Conservation (phyloP, 305 asterid genomes). For the Fraxinus greggii region DNA sequence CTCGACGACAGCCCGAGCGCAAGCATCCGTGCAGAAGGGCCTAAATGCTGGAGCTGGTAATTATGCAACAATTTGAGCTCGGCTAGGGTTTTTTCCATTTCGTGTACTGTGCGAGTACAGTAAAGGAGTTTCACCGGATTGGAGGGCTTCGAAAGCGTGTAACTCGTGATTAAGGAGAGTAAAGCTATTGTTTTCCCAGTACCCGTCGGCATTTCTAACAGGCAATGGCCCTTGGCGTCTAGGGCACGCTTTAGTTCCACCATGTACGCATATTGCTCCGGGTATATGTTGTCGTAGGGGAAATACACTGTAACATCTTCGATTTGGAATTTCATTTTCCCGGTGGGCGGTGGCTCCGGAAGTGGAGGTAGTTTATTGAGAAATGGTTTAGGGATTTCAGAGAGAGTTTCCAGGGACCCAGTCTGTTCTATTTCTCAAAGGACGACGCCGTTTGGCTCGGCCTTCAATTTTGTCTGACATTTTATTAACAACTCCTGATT, state of each 20-base stretch:
- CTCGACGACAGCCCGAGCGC: conserved; percentile 91
- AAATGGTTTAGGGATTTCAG: background rate
- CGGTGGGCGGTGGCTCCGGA: conserved; percentile 15
- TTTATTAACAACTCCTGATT: background rate
- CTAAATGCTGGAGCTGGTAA: conserved; percentile 71
- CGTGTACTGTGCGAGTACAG: conserved; percentile 97
- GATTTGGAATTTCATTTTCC: conserved; percentile 79
- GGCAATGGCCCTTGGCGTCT: conserved; percentile 92
- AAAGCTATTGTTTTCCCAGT: conserved; percentile 92
- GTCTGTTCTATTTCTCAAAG: background rate
- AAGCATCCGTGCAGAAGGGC: conserved; percentile 62
- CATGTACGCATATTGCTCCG: conserved; percentile 94
- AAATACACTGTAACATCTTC: conserved; percentile 92
- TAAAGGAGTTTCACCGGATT: conserved; percentile 74
- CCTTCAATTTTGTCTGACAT: background rate
- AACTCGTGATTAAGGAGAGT: conserved; percentile 86
- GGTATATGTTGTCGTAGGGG: conserved; percentile 93
- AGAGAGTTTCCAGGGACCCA: background rate
- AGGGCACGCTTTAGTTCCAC: conserved; percentile 89
- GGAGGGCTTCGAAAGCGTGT: conserved; percentile 68
- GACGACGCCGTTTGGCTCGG: background rate
- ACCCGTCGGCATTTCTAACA: conserved; percentile 97
- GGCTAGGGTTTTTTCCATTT: conserved; percentile 97
- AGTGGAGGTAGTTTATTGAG: background rate
- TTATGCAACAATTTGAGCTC: conserved; percentile 74